Conservation (phyloP, 805 yeast species). For the Myxozyma neglecta region DNA sequence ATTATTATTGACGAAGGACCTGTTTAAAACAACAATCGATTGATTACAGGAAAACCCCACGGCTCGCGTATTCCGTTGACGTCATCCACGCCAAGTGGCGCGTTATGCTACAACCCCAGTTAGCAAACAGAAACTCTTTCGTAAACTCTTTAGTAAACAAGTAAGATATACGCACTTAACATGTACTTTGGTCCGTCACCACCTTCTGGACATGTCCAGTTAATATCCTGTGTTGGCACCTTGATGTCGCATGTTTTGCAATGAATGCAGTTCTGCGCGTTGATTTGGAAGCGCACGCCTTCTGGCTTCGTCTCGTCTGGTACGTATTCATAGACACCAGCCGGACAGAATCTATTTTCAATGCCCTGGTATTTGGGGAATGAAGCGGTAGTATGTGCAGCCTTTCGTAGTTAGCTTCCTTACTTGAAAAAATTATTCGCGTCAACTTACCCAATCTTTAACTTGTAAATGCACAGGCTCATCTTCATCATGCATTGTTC, state of each 20-base stretch:
- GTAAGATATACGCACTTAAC: conserved; percentile 2
- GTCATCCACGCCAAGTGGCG: background rate
- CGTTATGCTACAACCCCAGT: background rate
- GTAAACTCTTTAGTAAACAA: background rate
- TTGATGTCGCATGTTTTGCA: conserved; percentile 94
- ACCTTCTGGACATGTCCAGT: conserved; percentile 98
- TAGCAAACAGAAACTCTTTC: background rate
- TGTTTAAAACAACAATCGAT: too few relatives aligned
- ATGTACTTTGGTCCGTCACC: conserved; percentile 95
- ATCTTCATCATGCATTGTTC: conserved; percentile 92
- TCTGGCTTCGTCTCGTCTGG: conserved; percentile 57
- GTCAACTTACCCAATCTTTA: conserved; percentile 35
- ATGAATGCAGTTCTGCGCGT: conserved; percentile 96
- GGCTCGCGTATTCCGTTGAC: background rate
- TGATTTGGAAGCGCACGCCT: conserved; percentile 87
- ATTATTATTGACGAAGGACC: background rate
- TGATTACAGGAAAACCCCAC: background rate
- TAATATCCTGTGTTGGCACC: conserved; percentile 89
- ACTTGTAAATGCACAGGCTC: conserved; percentile 83
- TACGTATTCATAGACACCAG: conserved; percentile 95
- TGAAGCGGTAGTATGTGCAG: conserved; percentile 63
- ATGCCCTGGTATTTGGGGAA: conserved; percentile 82
- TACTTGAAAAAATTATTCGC: background rate
- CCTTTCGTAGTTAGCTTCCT: conserved; percentile 19
- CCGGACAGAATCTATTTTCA: conserved; percentile 94